Base-by-base conservation (phyloP, 169 alveolate species). In the Condylostoma magnum region DNA sequence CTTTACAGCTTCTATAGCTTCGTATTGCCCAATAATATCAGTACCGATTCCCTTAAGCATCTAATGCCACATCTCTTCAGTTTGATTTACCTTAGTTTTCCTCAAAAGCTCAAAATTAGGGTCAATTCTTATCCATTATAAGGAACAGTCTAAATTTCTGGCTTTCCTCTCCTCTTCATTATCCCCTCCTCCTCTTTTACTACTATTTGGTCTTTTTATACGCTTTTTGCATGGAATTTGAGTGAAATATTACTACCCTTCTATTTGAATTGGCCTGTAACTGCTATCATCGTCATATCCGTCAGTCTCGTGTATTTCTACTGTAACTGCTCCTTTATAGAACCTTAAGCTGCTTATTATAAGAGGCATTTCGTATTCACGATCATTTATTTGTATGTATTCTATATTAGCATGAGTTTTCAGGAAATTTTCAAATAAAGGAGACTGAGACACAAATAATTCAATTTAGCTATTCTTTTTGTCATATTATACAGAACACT, bases 51-150 rank as follows among this genome's bases (percentile, higher is more conserved):
- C 50, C 15, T 77, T 58, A 38, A 82, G 25, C 43, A 76, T 68
- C 30, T 76, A 77, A 6, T 68, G 79, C 83, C 82, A 77, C 48
- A 70, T 69, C 28, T 56, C 53, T 8, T 77, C 75, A 15, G 55
- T 76, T n/a, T 71, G 36, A 0, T 38, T 18, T 0, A 82, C 73
- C n/a, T 65, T 38, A 2, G 72, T 72, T 65, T 77, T 82, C 33
- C 89, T 74, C 15, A 82, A 56, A 54, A 28, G 69, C 47, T 82
- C 78, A 69, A 76, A 56, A 33, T 82, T 85, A 4, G 85, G 83
- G 48, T 82, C 89, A 18, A 82, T 80, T 63, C 89, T 57, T 6
- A 82, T 69, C 89, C 89, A 82, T 3, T 76, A 53, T 18, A 82
- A 68, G 6, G 85, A 77, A 47, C 82, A 82, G 44, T 82, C 89